phyloP scores from a whole-genome alignment of 192 early-diverging fungal species.

The Oehlia diaphana region DNA sequence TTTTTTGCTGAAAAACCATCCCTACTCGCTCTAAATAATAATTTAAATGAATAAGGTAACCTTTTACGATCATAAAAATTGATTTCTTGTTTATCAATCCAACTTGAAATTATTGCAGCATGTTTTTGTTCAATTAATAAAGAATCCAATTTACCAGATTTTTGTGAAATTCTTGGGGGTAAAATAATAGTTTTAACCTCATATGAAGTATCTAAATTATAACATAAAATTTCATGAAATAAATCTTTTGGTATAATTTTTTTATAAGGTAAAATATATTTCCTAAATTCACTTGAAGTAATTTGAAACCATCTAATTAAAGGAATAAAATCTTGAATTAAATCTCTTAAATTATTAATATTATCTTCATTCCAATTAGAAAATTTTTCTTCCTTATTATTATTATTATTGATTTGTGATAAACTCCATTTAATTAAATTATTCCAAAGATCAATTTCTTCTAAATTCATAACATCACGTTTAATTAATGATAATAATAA shows the following conservation, averaged over 20 bases:
- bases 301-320: constrained; percentile 31
- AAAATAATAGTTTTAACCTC: not conserved
- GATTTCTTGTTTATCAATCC: constrained; percentile 17
- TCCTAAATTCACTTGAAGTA: not conserved
- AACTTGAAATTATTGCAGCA: not conserved
- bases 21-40: constrained; percentile 5
- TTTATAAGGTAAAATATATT: not conserved
- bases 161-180: constrained; percentile 13
- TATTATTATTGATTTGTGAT: not conserved
- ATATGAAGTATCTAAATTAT: not conserved
- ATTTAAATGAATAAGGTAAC: not conserved
- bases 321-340: constrained; percentile 11
- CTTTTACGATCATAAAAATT: not conserved
- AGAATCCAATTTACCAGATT: not conserved
- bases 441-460: constrained; percentile 23
- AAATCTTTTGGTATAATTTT: constrained; percentile 16
- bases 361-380: constrained; percentile 7
- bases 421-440: constrained; percentile 25
- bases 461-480: constrained; percentile 6
- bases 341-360: not conserved
- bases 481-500: not conserved
- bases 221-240: not conserved
- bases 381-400: not conserved
- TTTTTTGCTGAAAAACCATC: not conserved
- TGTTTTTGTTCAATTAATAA: constrained; percentile 2